Evolutionary conservation across 2,329 filamentous ascomycete genomes (phyloP).

Genomic region (Fusarium ramigenum): DNA sequence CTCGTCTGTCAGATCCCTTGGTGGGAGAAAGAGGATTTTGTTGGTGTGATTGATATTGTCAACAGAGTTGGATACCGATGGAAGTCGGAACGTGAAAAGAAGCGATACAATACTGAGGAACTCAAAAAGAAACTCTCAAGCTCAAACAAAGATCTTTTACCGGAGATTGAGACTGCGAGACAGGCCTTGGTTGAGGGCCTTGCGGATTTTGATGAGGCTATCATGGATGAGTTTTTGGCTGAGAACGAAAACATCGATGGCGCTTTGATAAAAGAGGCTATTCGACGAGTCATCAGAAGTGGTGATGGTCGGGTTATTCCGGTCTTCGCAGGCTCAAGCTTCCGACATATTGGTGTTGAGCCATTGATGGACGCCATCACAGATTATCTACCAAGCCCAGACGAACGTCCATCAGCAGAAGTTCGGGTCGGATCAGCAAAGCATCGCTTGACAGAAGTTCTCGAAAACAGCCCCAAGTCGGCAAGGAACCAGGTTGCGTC

Average conservation of each 20-base stretch:
- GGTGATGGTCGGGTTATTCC: constrained; percentile 81
- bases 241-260: constrained; percentile 77
- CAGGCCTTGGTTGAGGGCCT: constrained; percentile 82
- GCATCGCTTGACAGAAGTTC: constrained; percentile 48
- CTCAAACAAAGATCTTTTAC: constrained; percentile 62
- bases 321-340: constrained; percentile 90
- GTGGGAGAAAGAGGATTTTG: constrained; percentile 84
- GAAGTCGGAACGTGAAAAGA: constrained; percentile 58
- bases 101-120: constrained; percentile 42
- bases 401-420: constrained; percentile 81
- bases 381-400: constrained; percentile 85
- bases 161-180: constrained; percentile 80
- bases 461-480: constrained; percentile 52
- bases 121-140: constrained; percentile 52
- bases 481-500: constrained; percentile 52
- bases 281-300: constrained; percentile 75
- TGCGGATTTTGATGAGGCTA: constrained; percentile 86
- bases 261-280: constrained; percentile 73
- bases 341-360: constrained; percentile 93
- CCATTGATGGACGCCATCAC: constrained; percentile 88
- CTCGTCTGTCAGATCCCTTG: constrained; percentile 95
- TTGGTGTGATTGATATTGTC: constrained; percentile 86
- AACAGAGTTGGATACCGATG: constrained; percentile 80
- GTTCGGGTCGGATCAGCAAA: constrained; percentile 73
- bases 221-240: constrained; percentile 87